Evolutionary conservation across 2,329 filamentous ascomycete species (phyloP).

Genomic region (Colletotrichum lini): DNA sequence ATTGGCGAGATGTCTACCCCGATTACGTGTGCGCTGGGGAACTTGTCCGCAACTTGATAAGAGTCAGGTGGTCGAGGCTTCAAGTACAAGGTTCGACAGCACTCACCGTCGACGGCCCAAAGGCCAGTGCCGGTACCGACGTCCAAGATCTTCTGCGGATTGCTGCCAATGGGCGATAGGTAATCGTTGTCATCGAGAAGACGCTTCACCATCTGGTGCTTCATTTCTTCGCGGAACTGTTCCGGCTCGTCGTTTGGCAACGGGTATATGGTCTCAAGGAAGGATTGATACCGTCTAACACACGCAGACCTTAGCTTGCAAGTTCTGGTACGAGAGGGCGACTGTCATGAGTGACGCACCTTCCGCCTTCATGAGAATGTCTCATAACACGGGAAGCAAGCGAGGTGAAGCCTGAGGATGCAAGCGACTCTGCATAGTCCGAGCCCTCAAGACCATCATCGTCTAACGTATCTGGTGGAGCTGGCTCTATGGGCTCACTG

Average conservation of each 20-base stretch:
- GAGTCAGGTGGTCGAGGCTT: slow-evolving; percentile 16
- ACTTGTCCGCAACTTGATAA: slow-evolving; percentile 59
- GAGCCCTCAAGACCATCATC: slow-evolving; percentile 49
- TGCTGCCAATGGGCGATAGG: slow-evolving; percentile 59
- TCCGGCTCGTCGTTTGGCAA: slow-evolving; percentile 68
- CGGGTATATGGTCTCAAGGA: slow-evolving; percentile 62
- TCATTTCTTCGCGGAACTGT: slow-evolving; percentile 63
- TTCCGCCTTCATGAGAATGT: slow-evolving; percentile 41
- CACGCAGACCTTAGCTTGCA: slow-evolving; percentile 20
- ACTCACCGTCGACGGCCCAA: slow-evolving; percentile 69
- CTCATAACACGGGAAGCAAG: slow-evolving; percentile 47
- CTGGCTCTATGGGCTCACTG: slow-evolving; percentile 39
- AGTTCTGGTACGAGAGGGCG: background rate
- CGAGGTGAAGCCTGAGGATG: slow-evolving; percentile 58
- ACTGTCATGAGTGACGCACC: slow-evolving; percentile 30
- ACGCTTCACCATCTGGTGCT: slow-evolving; percentile 65
- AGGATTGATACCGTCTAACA: slow-evolving; percentile 64
- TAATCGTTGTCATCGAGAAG: slow-evolving; percentile 59
- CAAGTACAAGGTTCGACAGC: background rate
- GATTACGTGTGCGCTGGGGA: slow-evolving; percentile 61
- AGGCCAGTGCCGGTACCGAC: slow-evolving; percentile 66
- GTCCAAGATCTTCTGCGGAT: slow-evolving; percentile 65
- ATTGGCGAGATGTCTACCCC: slow-evolving; percentile 62
- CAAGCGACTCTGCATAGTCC: slow-evolving; percentile 56
- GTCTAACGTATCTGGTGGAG: slow-evolving; percentile 26